These are phyloP conservation scores for Closterium sp. DNA, from an alignment of 139 green algal genomes.

Conservation along the genomic window DNA sequence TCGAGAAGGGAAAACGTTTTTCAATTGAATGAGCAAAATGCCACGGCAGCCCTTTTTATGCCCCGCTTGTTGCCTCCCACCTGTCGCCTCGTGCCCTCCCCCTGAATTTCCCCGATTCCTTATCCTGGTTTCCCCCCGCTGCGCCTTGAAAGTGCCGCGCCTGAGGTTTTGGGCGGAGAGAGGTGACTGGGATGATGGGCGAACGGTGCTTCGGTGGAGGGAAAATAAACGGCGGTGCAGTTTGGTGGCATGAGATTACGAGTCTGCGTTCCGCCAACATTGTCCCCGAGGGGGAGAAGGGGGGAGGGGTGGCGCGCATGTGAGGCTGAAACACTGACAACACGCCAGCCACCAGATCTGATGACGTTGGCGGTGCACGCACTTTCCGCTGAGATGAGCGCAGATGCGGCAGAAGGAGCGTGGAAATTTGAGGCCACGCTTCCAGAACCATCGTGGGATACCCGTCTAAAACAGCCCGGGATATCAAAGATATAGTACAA, in stretches of 20 bases:
- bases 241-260: not conserved
- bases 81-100: not conserved
- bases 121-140: not conserved
- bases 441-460: not conserved
- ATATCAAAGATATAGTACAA: too few relatives aligned
- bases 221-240: not conserved
- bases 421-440: not conserved
- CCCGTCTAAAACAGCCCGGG: not conserved
- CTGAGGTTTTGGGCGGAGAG: not conserved
- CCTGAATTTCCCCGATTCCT: not conserved
- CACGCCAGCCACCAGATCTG: not conserved
- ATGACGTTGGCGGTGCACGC: not conserved
- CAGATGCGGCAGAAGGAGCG: not conserved
- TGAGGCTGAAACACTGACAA: not conserved
- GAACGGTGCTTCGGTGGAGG: not conserved
- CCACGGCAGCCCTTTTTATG: not conserved
- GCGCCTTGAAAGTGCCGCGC: not conserved
- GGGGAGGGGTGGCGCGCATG: not conserved
- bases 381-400: not conserved
- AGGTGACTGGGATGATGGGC: not conserved
- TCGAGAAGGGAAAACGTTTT: not conserved
- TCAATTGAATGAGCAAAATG: not conserved
- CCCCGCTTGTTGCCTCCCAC: not conserved
- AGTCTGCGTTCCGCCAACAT: not conserved
- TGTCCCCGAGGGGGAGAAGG: not conserved